Evolutionary conservation across 768 basidiomycete genomes (phyloP), one percentile per base, ranked within the genome.

Genomic region (Omphalotus guepiniiformis): DNA sequence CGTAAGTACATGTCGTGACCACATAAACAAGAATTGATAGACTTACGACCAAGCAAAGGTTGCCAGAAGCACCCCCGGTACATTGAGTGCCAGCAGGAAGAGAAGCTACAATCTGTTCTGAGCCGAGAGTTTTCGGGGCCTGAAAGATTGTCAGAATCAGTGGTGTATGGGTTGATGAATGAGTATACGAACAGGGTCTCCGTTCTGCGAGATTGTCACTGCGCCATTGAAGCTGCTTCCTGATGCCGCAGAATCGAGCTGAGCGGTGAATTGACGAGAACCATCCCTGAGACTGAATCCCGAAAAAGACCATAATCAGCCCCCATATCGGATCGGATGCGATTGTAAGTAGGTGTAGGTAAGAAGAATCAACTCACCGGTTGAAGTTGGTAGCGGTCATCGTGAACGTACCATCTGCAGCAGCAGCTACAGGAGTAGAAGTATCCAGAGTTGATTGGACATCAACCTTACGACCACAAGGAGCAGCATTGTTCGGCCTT

Each of bases 311-410:
- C 32, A 4, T 37, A 26, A 15, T 23, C 13, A 26, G 15, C 16
- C 18, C 8, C n/a, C n/a, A n/a, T n/a, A n/a, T n/a, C n/a, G n/a
- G 16, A 27, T 19, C 19, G 27, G 6, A 7, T 15, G 8, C 18
- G n/a, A 40, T 21, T 23, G 15, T 22, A 38, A 7, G 21, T 4
- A 43, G 6, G 12, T 9, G 30, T n/a, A 16, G 18, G 0, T 28
- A 15, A 11, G 25, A 15, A 28, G 0, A 12, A 7, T 28, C 34
- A 13, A 53, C 64, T 47, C 53, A 71, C 70, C 48, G 59, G 52
- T 69, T 70, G 52, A 70, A 70, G 58, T 70, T 63, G 16, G 42
- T 53, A 45, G 62, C 55, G 28, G 48, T 58, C 16, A 58, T 50
- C 4, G 58, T 49, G 52, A 70, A 65, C 0, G 59, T 43, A 21